A percentile compares a stretch with the other conserved stretches of the same genome.
Conservation (phyloP, 1,139 yeast genomes). For the Pichia sp. region DNA sequence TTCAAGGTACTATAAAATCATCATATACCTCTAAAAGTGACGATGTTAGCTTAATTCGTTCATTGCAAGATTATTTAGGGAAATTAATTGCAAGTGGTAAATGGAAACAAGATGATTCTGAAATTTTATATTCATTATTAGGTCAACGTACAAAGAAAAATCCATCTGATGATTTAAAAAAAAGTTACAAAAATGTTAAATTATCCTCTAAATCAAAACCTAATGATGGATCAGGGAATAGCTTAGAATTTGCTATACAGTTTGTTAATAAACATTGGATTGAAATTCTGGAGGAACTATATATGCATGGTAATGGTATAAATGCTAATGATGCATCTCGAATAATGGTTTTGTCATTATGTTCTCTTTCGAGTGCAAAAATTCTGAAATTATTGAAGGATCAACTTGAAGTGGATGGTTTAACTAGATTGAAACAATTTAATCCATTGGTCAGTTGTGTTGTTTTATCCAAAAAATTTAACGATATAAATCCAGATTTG, state of each 20-base stretch:
- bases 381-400: slow-evolving; percentile 37
- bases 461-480: slow-evolving; percentile 40
- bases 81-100: slow-evolving; percentile 39
- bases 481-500: slow-evolving; percentile 44
- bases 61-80: slow-evolving; percentile 42
- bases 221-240: neutral
- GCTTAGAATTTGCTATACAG: slow-evolving; percentile 40
- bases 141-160: slow-evolving; percentile 22
- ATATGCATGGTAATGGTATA: slow-evolving; percentile 50
- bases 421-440: slow-evolving; percentile 34
- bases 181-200: slow-evolving; percentile 6
- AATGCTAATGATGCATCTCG: slow-evolving; percentile 42
- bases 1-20: slow-evolving; percentile 48
- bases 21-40: slow-evolving; percentile 46
- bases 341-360: slow-evolving; percentile 45
- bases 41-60: slow-evolving; percentile 39
- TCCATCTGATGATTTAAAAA: slow-evolving; percentile 5
- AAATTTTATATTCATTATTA: slow-evolving; percentile 38
- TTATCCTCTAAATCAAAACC: neutral
- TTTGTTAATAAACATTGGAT: slow-evolving; percentile 55
- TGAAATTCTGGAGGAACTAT: slow-evolving; percentile 49
- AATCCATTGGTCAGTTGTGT: slow-evolving; percentile 53
- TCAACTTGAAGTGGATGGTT: slow-evolving; percentile 40
- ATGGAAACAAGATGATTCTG: slow-evolving; percentile 40
- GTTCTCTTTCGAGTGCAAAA: slow-evolving; percentile 43